A percentile compares a stretch with the other conserved stretches of the same genome.
Evolutionary conservation across 108 stramenopile genomes (phyloP).

Genomic region (Seminavis robusta): DNA sequence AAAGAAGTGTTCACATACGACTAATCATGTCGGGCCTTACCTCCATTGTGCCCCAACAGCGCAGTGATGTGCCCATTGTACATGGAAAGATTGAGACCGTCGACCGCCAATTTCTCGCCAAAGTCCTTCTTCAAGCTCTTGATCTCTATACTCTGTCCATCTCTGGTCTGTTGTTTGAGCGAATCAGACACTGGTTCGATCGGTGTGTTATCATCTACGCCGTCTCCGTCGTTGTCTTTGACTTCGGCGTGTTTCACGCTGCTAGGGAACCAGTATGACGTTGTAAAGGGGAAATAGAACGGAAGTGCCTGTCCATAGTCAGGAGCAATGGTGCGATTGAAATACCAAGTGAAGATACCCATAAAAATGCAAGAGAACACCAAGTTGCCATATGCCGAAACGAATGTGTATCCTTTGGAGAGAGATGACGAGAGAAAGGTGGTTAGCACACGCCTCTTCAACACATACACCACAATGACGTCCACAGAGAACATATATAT

Average conservation of each 20-base stretch:
- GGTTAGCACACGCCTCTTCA: no score
- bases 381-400: no score
- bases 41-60: slow-evolving; percentile 91
- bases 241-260: slow-evolving; percentile 5
- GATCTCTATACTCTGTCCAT: slow-evolving; percentile 64
- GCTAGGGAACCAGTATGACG: slow-evolving; percentile 75
- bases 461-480: no score
- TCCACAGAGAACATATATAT: no score
- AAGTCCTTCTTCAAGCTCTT: slow-evolving; percentile 65
- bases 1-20: no score
- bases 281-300: slow-evolving; percentile 77
- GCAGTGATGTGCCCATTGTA: slow-evolving; percentile 91
- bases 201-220: no score
- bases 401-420: no score
- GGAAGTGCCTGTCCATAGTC: slow-evolving; percentile 85
- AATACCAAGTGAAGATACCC: slow-evolving; percentile 85
- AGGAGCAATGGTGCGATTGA: slow-evolving; percentile 70
- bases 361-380: slow-evolving; percentile 78
- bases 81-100: slow-evolving; percentile 82
- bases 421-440: no score
- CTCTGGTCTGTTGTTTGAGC: slow-evolving; percentile 34
- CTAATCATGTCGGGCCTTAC: slow-evolving; percentile 7
- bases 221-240: slow-evolving; percentile 12
- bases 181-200: slow-evolving; percentile 54
- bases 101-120: slow-evolving; percentile 91